phyloP scores from a whole-genome alignment of 345 rosid species.

The Erucastrum elatum region DNA sequence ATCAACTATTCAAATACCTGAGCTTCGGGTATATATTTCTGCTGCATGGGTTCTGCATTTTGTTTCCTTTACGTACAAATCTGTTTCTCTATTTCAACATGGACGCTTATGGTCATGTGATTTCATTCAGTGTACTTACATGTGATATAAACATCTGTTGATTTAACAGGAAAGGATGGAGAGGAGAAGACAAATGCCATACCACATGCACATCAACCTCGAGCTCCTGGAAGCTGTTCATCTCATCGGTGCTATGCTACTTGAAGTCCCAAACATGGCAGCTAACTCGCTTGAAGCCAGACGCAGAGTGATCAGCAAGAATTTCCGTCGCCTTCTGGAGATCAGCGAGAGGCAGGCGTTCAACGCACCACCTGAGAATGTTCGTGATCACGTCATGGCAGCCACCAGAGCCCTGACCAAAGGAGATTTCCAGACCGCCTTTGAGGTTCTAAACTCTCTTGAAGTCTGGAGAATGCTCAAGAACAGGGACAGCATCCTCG shows the following conservation, averaged over 20 bases:
- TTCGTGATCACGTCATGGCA: slow-evolving; percentile 89
- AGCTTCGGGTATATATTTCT: neutral
- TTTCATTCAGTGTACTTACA: neutral
- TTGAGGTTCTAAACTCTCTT: slow-evolving; percentile 63
- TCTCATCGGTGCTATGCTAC: slow-evolving; percentile 87
- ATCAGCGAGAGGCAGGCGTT: slow-evolving; percentile 80
- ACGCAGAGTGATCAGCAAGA: slow-evolving; percentile 79
- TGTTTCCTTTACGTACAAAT: neutral
- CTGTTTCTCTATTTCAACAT: neutral
- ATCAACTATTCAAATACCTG: neutral
- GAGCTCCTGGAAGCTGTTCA: slow-evolving; percentile 94
- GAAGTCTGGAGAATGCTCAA: slow-evolving; percentile 81
- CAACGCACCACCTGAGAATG: slow-evolving; percentile 83
- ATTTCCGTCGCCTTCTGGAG: slow-evolving; percentile 78
- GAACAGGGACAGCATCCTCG: slow-evolving; percentile 56
- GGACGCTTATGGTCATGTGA: slow-evolving; percentile 2
- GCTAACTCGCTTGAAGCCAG: slow-evolving; percentile 66
- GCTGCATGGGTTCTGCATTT: slow-evolving; percentile 1
- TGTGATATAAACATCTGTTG: neutral
- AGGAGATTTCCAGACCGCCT: slow-evolving; percentile 75
- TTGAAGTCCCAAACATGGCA: slow-evolving; percentile 94
- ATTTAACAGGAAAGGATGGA: slow-evolving; percentile 75
- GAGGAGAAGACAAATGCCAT: slow-evolving; percentile 95
- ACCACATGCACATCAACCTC: slow-evolving; percentile 95
- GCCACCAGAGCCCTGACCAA: slow-evolving; percentile 75